These are phyloP conservation scores for Bolboschoenoplectus hybrid DNA, from an alignment of 202 grass and related monocot genomes.

Conservation along the genomic window DNA sequence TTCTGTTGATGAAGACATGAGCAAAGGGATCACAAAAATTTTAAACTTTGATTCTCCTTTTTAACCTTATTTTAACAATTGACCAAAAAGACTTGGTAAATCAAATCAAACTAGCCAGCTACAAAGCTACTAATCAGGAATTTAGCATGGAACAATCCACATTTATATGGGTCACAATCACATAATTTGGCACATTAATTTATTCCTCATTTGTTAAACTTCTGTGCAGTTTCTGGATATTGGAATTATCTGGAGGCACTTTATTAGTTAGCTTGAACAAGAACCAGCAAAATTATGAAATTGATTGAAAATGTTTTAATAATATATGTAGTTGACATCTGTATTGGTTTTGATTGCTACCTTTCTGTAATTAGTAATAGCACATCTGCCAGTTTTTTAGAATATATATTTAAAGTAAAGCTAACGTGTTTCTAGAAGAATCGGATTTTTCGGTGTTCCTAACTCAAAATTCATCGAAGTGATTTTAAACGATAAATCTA, in stretches of 20 bases:
- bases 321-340: not conserved
- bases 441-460: too few species aligned
- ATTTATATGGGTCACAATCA: not conserved
- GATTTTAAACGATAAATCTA: too few species aligned
- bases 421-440: too few species aligned
- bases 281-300: not conserved
- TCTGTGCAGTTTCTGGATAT: conserved; percentile 17
- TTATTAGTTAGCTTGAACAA: not conserved
- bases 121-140: too few species aligned
- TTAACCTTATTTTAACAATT: not conserved
- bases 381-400: not conserved
- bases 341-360: not conserved
- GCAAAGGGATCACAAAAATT: not conserved
- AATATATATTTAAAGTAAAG: not conserved
- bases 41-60: too few species aligned
- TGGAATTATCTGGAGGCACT: not conserved
- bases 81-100: not conserved
- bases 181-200: not conserved
- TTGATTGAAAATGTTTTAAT: not conserved
- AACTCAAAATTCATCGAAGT: too few species aligned
- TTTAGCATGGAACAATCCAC: not conserved
- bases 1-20: not conserved
- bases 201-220: conserved; percentile 4
- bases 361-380: not conserved
- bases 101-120: not conserved